Conservation (phyloP, 192 early-diverging fungal species). For the Coemansia sp. region DNA sequence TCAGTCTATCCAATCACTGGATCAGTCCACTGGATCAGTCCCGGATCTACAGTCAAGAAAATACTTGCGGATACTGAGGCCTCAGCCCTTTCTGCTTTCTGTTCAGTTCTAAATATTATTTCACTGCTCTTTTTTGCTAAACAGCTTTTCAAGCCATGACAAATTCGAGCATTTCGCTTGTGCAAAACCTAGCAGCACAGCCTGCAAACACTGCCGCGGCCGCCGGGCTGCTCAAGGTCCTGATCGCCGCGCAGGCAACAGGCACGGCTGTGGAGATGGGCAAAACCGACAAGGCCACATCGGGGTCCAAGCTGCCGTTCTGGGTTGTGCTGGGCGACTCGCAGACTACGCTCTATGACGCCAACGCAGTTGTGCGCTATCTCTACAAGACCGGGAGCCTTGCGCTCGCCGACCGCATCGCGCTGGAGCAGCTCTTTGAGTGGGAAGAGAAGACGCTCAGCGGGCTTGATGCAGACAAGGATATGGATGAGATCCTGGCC, state of each 20-base stretch:
- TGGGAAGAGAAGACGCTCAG: conserved; percentile 50
- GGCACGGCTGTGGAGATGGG: conserved; percentile 22
- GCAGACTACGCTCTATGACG: conserved; percentile 39
- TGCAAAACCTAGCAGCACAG: conserved; percentile 28
- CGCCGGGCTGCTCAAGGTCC: conserved; percentile 48
- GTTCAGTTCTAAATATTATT: background rate
- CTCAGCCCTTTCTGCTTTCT: too few relatives aligned
- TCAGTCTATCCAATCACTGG: background rate
- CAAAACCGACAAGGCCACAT: conserved; percentile 3
- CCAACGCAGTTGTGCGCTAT: conserved; percentile 50
- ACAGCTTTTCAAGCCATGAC: background rate
- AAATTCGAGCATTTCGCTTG: conserved; percentile 15
- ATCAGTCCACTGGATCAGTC: background rate
- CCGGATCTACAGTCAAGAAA: too few relatives aligned
- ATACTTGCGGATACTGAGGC: too few relatives aligned
- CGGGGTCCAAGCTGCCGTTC: conserved; percentile 37
- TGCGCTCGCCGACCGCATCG: conserved; percentile 20
- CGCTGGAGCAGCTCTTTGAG: conserved; percentile 45
- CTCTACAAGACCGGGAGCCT: conserved; percentile 27
- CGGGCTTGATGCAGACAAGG: conserved; percentile 18
- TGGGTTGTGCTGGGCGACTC: conserved; percentile 17
- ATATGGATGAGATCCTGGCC: conserved; percentile 21
- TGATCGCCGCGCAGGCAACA: conserved; percentile 36
- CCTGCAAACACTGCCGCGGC: conserved; percentile 48
- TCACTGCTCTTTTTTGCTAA: background rate